Evolutionary conservation across 2,329 filamentous ascomycete species (phyloP).

Genomic region (Colletotrichum viniferum): DNA sequence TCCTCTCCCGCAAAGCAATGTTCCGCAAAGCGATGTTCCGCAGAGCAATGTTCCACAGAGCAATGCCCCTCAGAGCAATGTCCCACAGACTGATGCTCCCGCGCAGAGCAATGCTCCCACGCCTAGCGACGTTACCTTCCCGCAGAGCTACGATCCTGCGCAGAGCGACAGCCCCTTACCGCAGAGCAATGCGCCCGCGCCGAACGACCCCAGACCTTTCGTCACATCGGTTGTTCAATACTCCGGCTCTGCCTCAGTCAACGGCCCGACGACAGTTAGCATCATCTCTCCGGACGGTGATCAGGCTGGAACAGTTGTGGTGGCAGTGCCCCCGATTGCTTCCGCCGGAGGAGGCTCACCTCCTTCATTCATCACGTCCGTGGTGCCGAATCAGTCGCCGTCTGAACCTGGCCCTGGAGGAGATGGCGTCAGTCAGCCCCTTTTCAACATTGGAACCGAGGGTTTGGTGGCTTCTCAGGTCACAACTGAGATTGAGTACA

Average conservation of each 20-base stretch:
- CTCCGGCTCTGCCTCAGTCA: background rate
- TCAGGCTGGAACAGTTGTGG: constrained; percentile 6
- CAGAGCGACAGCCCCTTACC: background rate
- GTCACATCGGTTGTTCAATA: background rate
- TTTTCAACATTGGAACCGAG: background rate
- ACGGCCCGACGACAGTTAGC: background rate
- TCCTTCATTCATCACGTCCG: background rate
- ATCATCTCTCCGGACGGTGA: constrained; percentile 4
- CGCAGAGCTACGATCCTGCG: background rate
- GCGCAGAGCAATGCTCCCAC: background rate
- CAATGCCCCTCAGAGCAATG: background rate
- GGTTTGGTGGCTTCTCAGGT: background rate
- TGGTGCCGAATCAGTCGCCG: background rate
- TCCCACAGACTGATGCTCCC: background rate
- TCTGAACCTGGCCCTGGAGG: background rate
- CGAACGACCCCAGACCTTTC: background rate
- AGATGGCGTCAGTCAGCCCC: background rate
- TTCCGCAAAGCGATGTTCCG: background rate
- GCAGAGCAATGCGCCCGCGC: background rate
- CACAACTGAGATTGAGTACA: background rate
- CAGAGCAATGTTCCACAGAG: background rate
- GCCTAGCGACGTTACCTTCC: background rate
- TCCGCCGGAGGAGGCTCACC: constrained; percentile 7
- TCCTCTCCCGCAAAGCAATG: background rate
- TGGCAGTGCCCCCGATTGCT: constrained; percentile 1